phyloP scores from a whole-genome alignment of 2,329 filamentous ascomycete genomes.

The Elsinoe arachidis region DNA sequence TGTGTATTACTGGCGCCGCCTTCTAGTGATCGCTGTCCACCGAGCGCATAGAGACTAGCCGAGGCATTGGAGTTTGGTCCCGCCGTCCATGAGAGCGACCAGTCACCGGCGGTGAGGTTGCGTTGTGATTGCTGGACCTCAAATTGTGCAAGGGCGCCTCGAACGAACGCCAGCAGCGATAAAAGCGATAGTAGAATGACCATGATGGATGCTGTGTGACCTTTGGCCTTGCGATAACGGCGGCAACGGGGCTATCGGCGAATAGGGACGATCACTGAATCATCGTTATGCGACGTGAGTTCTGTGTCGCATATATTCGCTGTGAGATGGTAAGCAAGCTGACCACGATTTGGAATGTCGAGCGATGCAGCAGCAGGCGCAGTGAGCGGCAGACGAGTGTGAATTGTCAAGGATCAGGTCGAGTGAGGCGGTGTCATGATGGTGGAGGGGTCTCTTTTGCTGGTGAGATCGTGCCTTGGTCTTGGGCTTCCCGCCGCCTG shows the following conservation, averaged over 20 bases:
- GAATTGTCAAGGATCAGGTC: background rate
- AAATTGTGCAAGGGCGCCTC: background rate
- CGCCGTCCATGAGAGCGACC: background rate
- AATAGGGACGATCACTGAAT: conserved; percentile 2
- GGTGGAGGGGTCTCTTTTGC: background rate
- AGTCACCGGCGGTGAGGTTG: background rate
- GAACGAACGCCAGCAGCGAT: background rate
- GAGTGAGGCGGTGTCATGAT: background rate
- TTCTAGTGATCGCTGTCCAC: background rate
- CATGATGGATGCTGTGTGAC: background rate
- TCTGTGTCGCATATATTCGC: background rate
- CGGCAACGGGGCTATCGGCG: conserved; percentile 4
- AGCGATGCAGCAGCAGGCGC: background rate
- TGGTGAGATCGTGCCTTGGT: background rate
- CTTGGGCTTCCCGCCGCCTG: background rate
- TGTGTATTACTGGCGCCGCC: background rate
- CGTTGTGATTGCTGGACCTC: background rate
- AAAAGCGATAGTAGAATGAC: background rate
- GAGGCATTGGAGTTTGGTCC: background rate
- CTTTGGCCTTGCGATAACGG: conserved; percentile 1
- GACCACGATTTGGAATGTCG: background rate
- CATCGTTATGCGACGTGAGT: background rate
- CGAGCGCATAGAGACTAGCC: background rate
- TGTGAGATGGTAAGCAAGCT: background rate
- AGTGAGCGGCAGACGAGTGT: background rate